Base-by-base conservation (phyloP, 177 flowering plant genomes). In the Vitis hybrid region DNA sequence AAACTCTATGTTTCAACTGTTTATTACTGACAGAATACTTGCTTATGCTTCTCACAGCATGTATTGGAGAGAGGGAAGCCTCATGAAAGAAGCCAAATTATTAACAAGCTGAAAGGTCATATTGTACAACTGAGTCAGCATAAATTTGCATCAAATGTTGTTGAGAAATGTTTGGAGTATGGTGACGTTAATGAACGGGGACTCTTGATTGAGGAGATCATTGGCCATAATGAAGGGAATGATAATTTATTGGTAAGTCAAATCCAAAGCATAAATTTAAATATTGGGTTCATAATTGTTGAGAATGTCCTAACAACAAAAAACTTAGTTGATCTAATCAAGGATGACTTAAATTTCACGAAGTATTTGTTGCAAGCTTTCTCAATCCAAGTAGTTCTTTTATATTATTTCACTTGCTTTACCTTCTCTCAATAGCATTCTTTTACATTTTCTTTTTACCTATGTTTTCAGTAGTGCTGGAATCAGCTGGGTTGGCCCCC, bases 111-210 rank as follows among this genome's bases (percentile, higher is more conserved):
- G 74, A 69, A 85, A 19, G 30, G 91, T 69, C 84, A 27, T 85
- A 55, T 83, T 67, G 65, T 27, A 27, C 30, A 27, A 27, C 59
- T 87, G 86, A 87, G 91, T 73, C 91, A 87, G 76, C 91, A 85
- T 74, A 87, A 27, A 69, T 87, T 72, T 81, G 91, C 91, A 24
- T 87, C 91, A 64, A 87, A 87, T 72, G 91, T 87, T 40, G 73
- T 87, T 54, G 89, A 87, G 74, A 87, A 87, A 66, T 87, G 91
- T 70, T 77, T 87, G 76, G 80, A 80, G 71, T 75, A 76, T 78
- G 89, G 88, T 62, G 84, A 76, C 76, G 13, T 82, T 52, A 64
- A 79, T 62, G 80, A 80, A 58, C 30, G 30, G 30, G 67, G 86
- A 19, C 55, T 79, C 30, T 70, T 87, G 75, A 85, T 87, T 64